Evolutionary conservation across 805 yeast genomes (phyloP), one percentile per base, ranked within the genome.

Genomic region (Ogataea philodendri): DNA sequence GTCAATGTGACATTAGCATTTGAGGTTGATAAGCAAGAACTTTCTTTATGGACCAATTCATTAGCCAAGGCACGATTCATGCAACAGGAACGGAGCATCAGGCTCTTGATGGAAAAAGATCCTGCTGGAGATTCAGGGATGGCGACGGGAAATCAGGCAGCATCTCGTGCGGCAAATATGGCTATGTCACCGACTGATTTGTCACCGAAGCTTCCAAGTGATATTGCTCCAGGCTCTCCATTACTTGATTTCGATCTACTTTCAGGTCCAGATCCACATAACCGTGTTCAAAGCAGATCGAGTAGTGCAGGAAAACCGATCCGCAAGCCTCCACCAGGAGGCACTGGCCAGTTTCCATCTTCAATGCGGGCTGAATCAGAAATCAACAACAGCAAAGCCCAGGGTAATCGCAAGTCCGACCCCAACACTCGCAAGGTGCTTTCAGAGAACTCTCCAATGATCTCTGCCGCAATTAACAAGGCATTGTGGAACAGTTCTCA

Each of bases 11-110:
- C 85, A 0, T 72, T 79, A 46, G 65, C 73, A 4, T 73, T 78
- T 54, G 80, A 77, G 46, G 76, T 72, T 8, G 74, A 74, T 25
- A 70, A 67, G 36, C 57, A 53, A 24, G 81, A 75, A 22, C 63
- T 76, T 1, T 59, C 67, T 9, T 52, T 62, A 13, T 83, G 90
- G 90, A 72, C 84, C 1, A 68, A 66, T 22, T 55, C 72, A 0
- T 55, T 80, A 13, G 74, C 72, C 5, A 69, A 65, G 39, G 63
- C 81, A 2, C 69, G 75, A 33, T 53, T 57, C 9, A 62, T 66
- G 24, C 75, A 72, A 20, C 67, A 63, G 39, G 83, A 78, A 28
- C 63, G 74, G 42, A 40, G 52, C 14, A 58, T 56, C 6, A 47
- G 51, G 28, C 36, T 45, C 14, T 30, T 39, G 9, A 28, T 60